phyloP scores from a whole-genome alignment of 2,329 filamentous ascomycete genomes.

The Biscogniauxia marginata region DNA sequence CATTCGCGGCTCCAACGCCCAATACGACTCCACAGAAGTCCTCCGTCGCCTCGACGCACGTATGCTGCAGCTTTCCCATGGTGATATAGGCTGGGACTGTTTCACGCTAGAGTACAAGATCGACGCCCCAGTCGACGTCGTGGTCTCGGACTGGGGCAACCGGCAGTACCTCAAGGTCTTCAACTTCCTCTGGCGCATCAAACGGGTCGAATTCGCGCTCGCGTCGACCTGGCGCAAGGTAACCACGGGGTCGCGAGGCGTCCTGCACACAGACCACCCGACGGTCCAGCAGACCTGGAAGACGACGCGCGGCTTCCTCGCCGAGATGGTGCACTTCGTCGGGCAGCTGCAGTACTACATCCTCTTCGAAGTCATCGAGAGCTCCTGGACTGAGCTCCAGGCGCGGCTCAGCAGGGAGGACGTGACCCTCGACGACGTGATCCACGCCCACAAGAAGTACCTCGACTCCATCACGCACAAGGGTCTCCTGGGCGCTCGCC shows the following conservation, averaged over 20 bases:
- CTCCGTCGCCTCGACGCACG: conserved; percentile 90
- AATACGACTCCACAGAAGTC: conserved; percentile 91
- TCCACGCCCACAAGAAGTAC: conserved; percentile 86
- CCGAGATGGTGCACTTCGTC: conserved; percentile 98
- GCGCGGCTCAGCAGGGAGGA: conserved; percentile 78
- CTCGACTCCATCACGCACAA: conserved; percentile 95
- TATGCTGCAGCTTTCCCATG: conserved; percentile 94
- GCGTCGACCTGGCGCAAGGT: conserved; percentile 89
- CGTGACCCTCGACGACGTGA: conserved; percentile 91
- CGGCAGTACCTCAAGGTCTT: conserved; percentile 98
- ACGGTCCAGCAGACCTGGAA: conserved; percentile 83
- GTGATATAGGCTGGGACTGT: conserved; percentile 98
- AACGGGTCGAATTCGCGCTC: conserved; percentile 93
- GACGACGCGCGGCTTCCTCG: conserved; percentile 78
- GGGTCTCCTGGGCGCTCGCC: conserved; percentile 77
- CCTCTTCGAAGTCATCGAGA: conserved; percentile 96
- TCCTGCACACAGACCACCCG: conserved; percentile 71
- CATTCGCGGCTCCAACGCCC: conserved; percentile 93
- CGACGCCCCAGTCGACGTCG: conserved; percentile 92
- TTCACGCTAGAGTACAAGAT: conserved; percentile 99
- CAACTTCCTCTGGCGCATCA: conserved; percentile 98
- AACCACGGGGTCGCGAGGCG: conserved; percentile 93
- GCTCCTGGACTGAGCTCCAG: conserved; percentile 89
- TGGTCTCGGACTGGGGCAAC: conserved; percentile 92
- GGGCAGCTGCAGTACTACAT: conserved; percentile 98